These are phyloP conservation scores for Penicillium sp. DNA, from an alignment of 2,329 filamentous ascomycete genomes.

Conservation along the genomic window DNA sequence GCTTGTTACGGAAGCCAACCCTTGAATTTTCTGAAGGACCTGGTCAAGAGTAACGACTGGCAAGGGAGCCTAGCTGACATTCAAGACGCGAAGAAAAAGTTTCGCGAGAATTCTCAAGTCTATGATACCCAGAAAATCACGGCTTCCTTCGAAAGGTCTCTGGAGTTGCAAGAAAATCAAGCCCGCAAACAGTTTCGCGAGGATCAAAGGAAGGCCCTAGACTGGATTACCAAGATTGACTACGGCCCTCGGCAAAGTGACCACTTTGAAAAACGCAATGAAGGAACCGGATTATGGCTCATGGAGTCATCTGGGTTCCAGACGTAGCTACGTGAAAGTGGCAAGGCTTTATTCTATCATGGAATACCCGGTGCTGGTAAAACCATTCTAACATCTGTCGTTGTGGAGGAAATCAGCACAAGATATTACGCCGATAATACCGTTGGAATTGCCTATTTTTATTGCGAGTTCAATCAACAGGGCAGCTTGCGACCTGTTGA, in stretches of 20 bases:
- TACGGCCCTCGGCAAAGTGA: conserved; percentile 10
- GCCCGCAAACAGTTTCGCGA: background rate
- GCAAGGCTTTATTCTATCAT: conserved; percentile 31
- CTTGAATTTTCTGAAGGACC: conserved; percentile 1
- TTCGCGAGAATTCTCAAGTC: conserved; percentile 2
- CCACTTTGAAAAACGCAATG: background rate
- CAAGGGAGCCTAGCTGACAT: background rate
- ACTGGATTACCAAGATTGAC: conserved; percentile 8
- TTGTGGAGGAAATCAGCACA: background rate
- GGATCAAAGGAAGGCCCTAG: background rate
- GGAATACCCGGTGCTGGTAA: conserved; percentile 11
- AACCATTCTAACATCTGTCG: conserved; percentile 6
- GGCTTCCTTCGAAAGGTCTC: background rate
- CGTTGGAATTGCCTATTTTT: conserved; percentile 10
- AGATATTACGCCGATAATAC: background rate
- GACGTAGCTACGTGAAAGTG: conserved; percentile 12
- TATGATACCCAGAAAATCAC: conserved; percentile 5
- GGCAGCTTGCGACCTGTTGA: background rate
- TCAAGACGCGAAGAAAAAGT: background rate
- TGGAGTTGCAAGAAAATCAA: conserved; percentile 1
- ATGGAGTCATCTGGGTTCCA: conserved; percentile 11
- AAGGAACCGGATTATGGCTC: conserved; percentile 16
- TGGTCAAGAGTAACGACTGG: conserved; percentile 3
- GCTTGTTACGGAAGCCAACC: conserved; percentile 2
- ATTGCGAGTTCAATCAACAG: conserved; percentile 1